Evolutionary conservation across 2,329 filamentous ascomycete species (phyloP).

Genomic region (Proliferodiscus dingleyae): DNA sequence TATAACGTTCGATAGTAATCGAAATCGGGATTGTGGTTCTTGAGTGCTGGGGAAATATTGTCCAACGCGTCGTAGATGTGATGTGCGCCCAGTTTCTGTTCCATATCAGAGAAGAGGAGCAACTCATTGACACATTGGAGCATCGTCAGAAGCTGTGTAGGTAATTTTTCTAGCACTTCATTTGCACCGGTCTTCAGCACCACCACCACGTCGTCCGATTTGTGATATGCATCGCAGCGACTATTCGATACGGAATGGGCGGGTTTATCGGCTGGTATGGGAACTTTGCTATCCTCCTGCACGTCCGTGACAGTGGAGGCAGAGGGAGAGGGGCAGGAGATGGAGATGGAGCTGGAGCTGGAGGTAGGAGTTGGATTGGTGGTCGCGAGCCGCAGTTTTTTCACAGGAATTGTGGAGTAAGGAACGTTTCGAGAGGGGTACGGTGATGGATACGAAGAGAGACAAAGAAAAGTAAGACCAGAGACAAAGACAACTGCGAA

Average conservation of each 20-base stretch:
- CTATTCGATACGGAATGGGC: not conserved
- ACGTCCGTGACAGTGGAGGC: no score
- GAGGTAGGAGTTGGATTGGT: not conserved
- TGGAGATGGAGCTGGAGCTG: not conserved
- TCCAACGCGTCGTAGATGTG: constrained; percentile 43
- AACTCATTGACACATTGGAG: constrained; percentile 45
- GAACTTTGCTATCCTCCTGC: no score
- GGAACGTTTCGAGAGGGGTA: not conserved
- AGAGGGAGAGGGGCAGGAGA: not conserved
- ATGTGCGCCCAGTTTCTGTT: constrained; percentile 40
- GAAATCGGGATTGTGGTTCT: constrained; percentile 40
- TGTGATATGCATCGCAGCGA: not conserved
- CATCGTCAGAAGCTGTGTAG: constrained; percentile 48
- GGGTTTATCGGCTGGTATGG: no score
- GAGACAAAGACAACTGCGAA: not conserved
- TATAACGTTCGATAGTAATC: constrained; percentile 37
- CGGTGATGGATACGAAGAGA: not conserved
- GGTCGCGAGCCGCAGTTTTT: not conserved
- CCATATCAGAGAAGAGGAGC: constrained; percentile 53
- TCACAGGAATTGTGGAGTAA: not conserved
- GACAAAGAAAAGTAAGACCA: not conserved
- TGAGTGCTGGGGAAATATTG: constrained; percentile 37
- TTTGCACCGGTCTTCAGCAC: constrained; percentile 54
- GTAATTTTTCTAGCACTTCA: constrained; percentile 47
- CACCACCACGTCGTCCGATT: constrained; percentile 25